A percentile compares a stretch with the other conserved stretches of the same genome.
These are phyloP conservation scores for Neurospora sp. DNA, from an alignment of 2,329 filamentous ascomycete genomes.

Conservation along the genomic window DNA sequence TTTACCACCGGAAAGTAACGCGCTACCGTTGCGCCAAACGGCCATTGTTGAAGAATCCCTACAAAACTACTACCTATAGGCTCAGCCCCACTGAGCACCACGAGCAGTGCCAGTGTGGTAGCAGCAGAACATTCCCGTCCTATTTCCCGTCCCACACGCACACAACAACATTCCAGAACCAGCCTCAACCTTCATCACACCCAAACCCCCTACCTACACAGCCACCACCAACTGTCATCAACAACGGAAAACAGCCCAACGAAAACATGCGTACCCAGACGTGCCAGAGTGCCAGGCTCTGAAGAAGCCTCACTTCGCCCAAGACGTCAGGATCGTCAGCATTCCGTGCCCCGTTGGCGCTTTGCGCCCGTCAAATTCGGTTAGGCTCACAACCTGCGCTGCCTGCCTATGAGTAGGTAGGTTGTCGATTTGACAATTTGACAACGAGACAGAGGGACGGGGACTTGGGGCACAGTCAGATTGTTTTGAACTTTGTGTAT, in stretches of 20 bases:
- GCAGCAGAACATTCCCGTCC: neutral
- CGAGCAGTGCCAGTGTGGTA: neutral
- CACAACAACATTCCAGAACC: neutral
- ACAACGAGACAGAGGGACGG: neutral
- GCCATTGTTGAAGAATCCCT: neutral
- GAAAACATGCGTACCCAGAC: neutral
- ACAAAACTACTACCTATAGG: neutral
- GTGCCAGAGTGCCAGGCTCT: too few relatives aligned
- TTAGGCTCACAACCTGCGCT: neutral
- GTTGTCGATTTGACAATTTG: neutral
- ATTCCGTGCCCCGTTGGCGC: neutral
- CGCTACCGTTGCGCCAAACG: conserved; percentile 14
- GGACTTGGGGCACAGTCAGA: neutral
- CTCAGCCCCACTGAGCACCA: accelerated
- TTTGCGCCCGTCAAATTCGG: neutral
- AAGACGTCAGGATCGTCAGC: neutral
- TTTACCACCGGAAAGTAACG: conserved; percentile 15
- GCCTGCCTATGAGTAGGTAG: neutral
- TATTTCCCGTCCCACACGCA: too few relatives aligned
- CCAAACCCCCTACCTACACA: neutral
- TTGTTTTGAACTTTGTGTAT: neutral
- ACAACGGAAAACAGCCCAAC: neutral
- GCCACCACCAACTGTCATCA: neutral
- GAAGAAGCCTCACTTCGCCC: neutral
- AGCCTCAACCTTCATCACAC: neutral